phyloP scores from a whole-genome alignment of 1,284 basidiomycete genomes.

The Volvariella surrecta region DNA sequence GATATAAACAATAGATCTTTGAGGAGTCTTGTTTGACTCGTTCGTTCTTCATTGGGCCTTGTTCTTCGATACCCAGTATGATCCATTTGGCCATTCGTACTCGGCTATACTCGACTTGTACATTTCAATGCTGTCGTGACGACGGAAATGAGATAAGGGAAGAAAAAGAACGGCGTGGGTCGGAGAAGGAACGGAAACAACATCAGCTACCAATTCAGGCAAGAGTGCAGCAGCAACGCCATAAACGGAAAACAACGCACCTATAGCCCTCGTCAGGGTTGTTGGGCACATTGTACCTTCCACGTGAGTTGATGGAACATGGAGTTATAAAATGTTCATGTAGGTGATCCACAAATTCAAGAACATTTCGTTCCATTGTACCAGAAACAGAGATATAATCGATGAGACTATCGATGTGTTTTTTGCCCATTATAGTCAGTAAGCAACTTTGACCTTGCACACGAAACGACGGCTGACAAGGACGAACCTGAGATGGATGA shows the following conservation, averaged over 20 bases:
- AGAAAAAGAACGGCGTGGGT: no score
- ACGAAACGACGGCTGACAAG: slow-evolving; percentile 2
- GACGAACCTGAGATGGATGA: slow-evolving; percentile 64
- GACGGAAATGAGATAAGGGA: no score
- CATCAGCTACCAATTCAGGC: background rate
- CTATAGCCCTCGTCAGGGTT: slow-evolving; percentile 67
- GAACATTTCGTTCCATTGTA: slow-evolving; percentile 87
- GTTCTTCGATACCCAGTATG: slow-evolving; percentile 47
- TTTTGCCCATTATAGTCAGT: background rate
- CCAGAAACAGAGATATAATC: slow-evolving; percentile 92
- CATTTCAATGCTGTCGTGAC: slow-evolving; percentile 62
- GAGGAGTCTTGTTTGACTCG: no score
- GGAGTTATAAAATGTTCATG: slow-evolving; percentile 92
- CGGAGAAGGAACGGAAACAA: no score
- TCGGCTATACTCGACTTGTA: slow-evolving; percentile 60
- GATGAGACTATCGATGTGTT: slow-evolving; percentile 47
- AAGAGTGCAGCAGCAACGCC: background rate
- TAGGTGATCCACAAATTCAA: slow-evolving; percentile 84
- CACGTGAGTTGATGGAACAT: slow-evolving; percentile 80
- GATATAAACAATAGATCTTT: no score
- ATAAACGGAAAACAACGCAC: slow-evolving; percentile 23
- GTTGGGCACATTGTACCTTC: slow-evolving; percentile 78
- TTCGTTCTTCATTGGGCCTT: no score
- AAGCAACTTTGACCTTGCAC: slow-evolving; percentile 9
- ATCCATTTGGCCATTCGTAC: slow-evolving; percentile 69